phyloP scores from a whole-genome alignment of 371 early-diverging fungal genomes.

The Conidiobolus coronatus region DNA sequence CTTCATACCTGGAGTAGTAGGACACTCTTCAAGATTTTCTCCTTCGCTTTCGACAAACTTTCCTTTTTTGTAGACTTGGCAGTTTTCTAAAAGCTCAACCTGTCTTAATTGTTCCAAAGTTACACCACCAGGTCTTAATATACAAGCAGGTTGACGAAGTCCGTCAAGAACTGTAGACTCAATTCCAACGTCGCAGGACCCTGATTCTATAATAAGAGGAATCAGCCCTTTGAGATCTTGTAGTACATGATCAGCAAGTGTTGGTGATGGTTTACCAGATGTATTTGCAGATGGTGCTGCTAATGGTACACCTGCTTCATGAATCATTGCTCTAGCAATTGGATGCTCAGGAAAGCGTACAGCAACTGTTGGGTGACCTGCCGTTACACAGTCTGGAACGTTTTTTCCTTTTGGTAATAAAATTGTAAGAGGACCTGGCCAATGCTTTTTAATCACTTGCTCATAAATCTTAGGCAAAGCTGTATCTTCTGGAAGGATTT shows the following conservation, averaged over 20 bases:
- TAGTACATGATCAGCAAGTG: constrained; percentile 73
- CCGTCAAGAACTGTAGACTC: constrained; percentile 94
- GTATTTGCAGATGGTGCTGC: constrained; percentile 99
- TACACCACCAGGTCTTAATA: constrained; percentile 96
- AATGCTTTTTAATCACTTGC: constrained; percentile 52
- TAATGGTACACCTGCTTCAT: constrained; percentile 68
- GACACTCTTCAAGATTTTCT: constrained; percentile 34
- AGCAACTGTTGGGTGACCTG: constrained; percentile 73
- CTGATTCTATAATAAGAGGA: constrained; percentile 81
- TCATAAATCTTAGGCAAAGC: constrained; percentile 21
- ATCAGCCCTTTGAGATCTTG: constrained; percentile 72
- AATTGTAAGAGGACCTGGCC: constrained; percentile 98
- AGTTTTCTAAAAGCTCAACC: constrained; percentile 20
- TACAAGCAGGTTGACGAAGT: constrained; percentile 37
- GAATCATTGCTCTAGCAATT: constrained; percentile 75
- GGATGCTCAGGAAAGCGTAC: constrained; percentile 90
- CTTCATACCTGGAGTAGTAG: constrained; percentile 97
- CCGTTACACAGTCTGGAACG: constrained; percentile 62
- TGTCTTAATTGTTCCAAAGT: constrained; percentile 50
- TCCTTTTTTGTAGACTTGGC: constrained; percentile 58
- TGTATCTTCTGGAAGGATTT: constrained; percentile 23
- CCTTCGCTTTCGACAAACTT: constrained; percentile 28
- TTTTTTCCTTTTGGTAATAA: constrained; percentile 50
- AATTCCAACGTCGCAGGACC: constrained; percentile 76
- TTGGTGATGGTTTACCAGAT: constrained; percentile 92